A percentile compares a stretch with the other conserved stretches of the same genome.
Conservation (phyloP, 176 grass and related monocot species). For the Olyra latifolia region DNA sequence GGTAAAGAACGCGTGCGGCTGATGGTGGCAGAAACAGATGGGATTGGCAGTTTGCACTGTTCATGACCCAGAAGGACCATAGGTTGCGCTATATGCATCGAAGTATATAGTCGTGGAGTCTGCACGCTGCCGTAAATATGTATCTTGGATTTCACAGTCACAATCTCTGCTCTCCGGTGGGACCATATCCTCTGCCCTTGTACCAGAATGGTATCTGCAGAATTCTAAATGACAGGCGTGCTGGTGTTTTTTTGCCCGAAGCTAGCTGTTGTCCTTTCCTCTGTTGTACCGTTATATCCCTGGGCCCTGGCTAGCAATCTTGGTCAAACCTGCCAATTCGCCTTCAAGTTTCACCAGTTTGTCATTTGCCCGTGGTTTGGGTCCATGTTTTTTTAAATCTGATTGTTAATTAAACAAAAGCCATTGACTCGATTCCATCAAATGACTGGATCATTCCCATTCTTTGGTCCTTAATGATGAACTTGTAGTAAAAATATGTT, state of each 20-base stretch:
- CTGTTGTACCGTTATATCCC: slow-evolving; percentile 3
- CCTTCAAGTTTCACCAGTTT: background rate
- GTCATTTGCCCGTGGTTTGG: background rate
- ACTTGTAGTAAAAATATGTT: background rate
- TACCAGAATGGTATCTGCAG: slow-evolving; percentile 30
- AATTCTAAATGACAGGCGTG: slow-evolving; percentile 15
- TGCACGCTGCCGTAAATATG: slow-evolving; percentile 28
- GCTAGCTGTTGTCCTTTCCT: background rate
- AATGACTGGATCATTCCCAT: background rate
- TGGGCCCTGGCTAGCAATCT: background rate
- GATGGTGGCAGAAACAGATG: slow-evolving; percentile 18
- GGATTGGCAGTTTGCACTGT: background rate
- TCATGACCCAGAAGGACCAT: background rate
- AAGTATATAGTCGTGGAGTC: background rate
- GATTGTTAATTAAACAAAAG: background rate
- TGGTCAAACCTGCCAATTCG: slow-evolving; percentile 15
- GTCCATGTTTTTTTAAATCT: slow-evolving; percentile 1
- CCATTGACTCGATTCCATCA: slow-evolving; percentile 12
- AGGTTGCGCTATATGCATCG: slow-evolving; percentile 30
- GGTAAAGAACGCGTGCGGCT: background rate
- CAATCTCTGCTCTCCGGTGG: background rate
- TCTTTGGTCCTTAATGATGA: background rate
- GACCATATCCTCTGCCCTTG: too few relatives aligned
- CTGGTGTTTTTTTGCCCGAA: slow-evolving; percentile 8
- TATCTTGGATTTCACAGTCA: slow-evolving; percentile 31